Evolutionary conservation across 2,329 filamentous ascomycete species (phyloP).

Genomic region (Colletotrichum simmondsii): DNA sequence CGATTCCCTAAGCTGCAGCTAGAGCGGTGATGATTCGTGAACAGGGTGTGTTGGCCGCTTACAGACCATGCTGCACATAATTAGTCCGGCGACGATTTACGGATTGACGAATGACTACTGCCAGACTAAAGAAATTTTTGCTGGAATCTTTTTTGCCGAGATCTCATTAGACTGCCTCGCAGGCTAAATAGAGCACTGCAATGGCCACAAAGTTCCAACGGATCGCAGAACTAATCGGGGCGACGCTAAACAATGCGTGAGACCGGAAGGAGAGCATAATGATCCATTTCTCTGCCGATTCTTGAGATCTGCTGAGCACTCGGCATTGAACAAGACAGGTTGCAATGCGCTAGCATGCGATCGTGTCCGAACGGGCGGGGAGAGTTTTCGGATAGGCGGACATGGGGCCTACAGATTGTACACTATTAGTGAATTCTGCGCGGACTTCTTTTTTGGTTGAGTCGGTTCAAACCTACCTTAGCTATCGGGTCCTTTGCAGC

Average conservation of each 20-base stretch:
- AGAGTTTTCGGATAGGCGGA: neutral
- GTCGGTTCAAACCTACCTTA: slow-evolving; percentile 24
- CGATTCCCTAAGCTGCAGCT: neutral
- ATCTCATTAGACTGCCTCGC: neutral
- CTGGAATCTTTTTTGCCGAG: neutral
- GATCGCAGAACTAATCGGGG: too few species aligned
- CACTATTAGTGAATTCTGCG: neutral
- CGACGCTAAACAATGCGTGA: neutral
- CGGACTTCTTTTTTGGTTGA: neutral
- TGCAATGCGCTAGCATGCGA: neutral
- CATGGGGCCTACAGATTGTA: neutral
- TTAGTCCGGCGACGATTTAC: neutral
- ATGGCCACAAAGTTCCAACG: neutral
- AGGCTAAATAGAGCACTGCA: neutral
- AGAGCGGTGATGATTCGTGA: neutral
- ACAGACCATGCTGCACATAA: neutral
- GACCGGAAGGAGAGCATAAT: neutral
- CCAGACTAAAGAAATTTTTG: neutral
- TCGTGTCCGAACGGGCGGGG: neutral
- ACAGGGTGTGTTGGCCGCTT: neutral
- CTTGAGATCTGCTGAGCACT: neutral
- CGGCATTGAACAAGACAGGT: neutral
- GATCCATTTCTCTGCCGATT: neutral
- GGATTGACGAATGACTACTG: slow-evolving; percentile 12
- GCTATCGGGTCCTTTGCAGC: neutral